Percentiles rank a stretch among this genome's conserved stretches.
phyloP scores from a whole-genome alignment of 257 asterid species.

The Primulina eburnea region DNA sequence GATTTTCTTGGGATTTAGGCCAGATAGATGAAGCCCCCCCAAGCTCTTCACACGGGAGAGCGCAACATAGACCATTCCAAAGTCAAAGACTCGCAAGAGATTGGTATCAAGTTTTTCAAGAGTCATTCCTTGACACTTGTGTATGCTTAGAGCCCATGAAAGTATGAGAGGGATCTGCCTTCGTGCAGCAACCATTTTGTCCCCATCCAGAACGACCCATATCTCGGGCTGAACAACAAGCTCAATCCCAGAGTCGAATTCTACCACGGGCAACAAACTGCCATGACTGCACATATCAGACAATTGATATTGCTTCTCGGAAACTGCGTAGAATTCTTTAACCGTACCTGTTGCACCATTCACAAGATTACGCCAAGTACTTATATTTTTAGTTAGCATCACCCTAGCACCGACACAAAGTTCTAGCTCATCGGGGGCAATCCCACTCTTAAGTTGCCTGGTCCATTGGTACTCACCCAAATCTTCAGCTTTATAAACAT shows the following conservation, averaged over 20 bases:
- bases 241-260: slow-evolving; percentile 60
- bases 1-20: slow-evolving; percentile 46
- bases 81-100: slow-evolving; percentile 53
- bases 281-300: slow-evolving; percentile 40
- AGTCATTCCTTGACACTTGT: slow-evolving; percentile 85
- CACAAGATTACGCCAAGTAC: slow-evolving; percentile 44
- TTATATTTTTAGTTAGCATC: slow-evolving; percentile 56
- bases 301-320: slow-evolving; percentile 22
- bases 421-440: slow-evolving; percentile 53
- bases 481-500: slow-evolving; percentile 52
- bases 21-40: slow-evolving; percentile 59
- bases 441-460: slow-evolving; percentile 52
- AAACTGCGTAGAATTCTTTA: slow-evolving; percentile 26
- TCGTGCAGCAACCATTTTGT: slow-evolving; percentile 48
- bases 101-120: slow-evolving; percentile 61
- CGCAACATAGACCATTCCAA: slow-evolving; percentile 86
- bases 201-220: slow-evolving; percentile 63
- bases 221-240: slow-evolving; percentile 45
- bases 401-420: slow-evolving; percentile 67
- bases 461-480: slow-evolving; percentile 40
- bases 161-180: slow-evolving; percentile 70
- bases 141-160: slow-evolving; percentile 90
- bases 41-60: slow-evolving; percentile 66
- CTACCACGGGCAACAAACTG: slow-evolving; percentile 58
- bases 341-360: slow-evolving; percentile 79